A percentile compares a stretch with the other conserved stretches of the same genome.
Conservation (phyloP, 176 grass and related monocot species). For the Oryza longistaminata region DNA sequence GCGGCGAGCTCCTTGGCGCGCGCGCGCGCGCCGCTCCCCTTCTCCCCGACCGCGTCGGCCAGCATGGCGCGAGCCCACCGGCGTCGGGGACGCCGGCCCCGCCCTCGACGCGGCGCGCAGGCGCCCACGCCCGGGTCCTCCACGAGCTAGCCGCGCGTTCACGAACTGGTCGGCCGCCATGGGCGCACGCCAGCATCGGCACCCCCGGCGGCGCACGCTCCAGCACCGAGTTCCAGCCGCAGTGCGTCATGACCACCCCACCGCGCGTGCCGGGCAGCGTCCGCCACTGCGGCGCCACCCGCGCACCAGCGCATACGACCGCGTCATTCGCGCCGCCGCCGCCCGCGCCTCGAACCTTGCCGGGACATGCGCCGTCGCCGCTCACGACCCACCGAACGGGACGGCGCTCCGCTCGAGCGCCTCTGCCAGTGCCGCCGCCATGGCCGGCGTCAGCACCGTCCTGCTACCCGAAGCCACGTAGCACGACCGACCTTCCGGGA, state of each 20-base stretch:
- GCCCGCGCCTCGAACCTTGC: constrained; percentile 56
- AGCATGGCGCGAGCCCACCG: constrained; percentile 45
- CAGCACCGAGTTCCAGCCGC: constrained; percentile 58
- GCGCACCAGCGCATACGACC: too few relatives aligned
- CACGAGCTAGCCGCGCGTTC: constrained; percentile 64
- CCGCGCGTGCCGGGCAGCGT: constrained; percentile 57
- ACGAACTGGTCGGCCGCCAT: constrained; percentile 68
- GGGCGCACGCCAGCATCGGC: constrained; percentile 77
- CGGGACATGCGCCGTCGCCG: constrained; percentile 41
- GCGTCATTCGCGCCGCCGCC: constrained; percentile 5
- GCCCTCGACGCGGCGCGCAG: constrained; percentile 42
- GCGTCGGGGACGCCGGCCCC: constrained; percentile 39
- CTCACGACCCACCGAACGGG: constrained; percentile 63
- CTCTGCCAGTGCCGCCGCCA: constrained; percentile 45
- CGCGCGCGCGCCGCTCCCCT: constrained; percentile 18
- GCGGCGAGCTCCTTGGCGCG: constrained; percentile 43
- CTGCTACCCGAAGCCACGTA: constrained; percentile 72
- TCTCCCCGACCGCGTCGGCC: constrained; percentile 23
- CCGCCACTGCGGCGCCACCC: constrained; percentile 73
- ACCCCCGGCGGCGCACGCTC: constrained; percentile 64
- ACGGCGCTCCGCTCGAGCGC: constrained; percentile 59
- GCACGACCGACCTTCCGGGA: constrained; percentile 50
- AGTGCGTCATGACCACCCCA: constrained; percentile 69
- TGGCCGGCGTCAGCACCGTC: constrained; percentile 32
- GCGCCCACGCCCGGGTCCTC: constrained; percentile 49